phyloP scores from a whole-genome alignment of 129 eudicot genomes.

The Centella asiatica region DNA sequence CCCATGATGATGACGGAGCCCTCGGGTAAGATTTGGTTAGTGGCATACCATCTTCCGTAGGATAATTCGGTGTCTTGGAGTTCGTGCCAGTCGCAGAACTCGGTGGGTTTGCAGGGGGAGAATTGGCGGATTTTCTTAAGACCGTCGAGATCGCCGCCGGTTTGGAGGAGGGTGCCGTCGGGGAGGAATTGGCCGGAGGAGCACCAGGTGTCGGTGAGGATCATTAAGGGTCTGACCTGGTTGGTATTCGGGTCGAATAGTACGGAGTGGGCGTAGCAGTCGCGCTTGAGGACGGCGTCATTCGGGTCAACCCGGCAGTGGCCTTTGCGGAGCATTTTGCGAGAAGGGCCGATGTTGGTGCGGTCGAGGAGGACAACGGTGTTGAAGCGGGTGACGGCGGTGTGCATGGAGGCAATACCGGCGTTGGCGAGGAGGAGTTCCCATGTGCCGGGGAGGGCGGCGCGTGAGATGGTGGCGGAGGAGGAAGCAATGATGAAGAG shows the following conservation, averaged over 20 bases:
- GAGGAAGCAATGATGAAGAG: slow-evolving; percentile 5
- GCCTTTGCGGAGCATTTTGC: slow-evolving; percentile 25
- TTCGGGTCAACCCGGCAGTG: slow-evolving; percentile 26
- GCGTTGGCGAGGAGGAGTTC: slow-evolving; percentile 61
- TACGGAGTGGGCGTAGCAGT: slow-evolving; percentile 67
- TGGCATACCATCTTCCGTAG: slow-evolving; percentile 72
- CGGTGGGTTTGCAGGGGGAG: slow-evolving; percentile 39
- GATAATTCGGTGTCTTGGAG: slow-evolving; percentile 36
- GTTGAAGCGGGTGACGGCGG: slow-evolving; percentile 69
- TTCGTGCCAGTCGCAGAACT: slow-evolving; percentile 64
- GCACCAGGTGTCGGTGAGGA: slow-evolving; percentile 87
- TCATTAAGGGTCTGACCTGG: slow-evolving; percentile 38
- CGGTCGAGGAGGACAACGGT: slow-evolving; percentile 82
- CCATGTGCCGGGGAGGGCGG: slow-evolving; percentile 72
- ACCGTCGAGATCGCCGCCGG: slow-evolving; percentile 76
- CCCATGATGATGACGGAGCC: slow-evolving; percentile 62
- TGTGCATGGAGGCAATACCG: slow-evolving; percentile 90
- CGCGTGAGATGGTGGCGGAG: slow-evolving; percentile 15
- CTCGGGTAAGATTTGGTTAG: slow-evolving; percentile 61
- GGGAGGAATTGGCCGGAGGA: slow-evolving; percentile 88
- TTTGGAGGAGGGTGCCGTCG: slow-evolving; percentile 76
- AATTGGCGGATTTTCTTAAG: slow-evolving; percentile 44
- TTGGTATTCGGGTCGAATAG: slow-evolving; percentile 34
- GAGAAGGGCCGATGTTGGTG: slow-evolving; percentile 50
- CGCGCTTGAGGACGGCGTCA: slow-evolving; percentile 16